These are phyloP conservation scores for Phytophthora tubulina DNA, from an alignment of 352 stramenopile genomes.

Conservation along the genomic window DNA sequence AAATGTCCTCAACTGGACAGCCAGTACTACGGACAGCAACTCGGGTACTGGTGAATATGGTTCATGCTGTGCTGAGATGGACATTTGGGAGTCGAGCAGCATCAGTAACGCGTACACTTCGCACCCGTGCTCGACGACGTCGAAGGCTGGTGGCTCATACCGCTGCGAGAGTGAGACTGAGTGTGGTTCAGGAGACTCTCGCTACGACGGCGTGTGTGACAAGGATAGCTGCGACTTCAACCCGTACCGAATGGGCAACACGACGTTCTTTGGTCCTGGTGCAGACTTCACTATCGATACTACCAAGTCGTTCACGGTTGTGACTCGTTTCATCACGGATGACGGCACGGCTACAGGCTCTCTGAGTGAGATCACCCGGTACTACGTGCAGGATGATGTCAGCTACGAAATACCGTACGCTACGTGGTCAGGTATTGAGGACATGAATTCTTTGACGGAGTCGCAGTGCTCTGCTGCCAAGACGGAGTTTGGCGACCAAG, in stretches of 20 bases:
- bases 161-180: slow-evolving; percentile 29
- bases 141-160: slow-evolving; percentile 35
- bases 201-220: slow-evolving; percentile 36
- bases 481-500: slow-evolving; percentile 49
- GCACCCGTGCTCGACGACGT: slow-evolving; percentile 47
- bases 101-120: slow-evolving; percentile 57
- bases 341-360: slow-evolving; percentile 28
- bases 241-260: slow-evolving; percentile 42
- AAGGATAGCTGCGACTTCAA: slow-evolving; percentile 44
- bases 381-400: slow-evolving; percentile 30
- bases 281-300: slow-evolving; percentile 33
- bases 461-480: slow-evolving; percentile 32
- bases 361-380: slow-evolving; percentile 29
- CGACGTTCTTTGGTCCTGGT: slow-evolving; percentile 39
- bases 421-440: slow-evolving; percentile 19
- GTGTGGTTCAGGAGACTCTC: slow-evolving; percentile 18
- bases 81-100: slow-evolving; percentile 68
- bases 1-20: slow-evolving; percentile 64
- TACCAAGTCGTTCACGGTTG: slow-evolving; percentile 34
- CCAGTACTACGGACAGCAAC: slow-evolving; percentile 43
- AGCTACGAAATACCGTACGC: slow-evolving; percentile 30
- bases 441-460: slow-evolving; percentile 40
- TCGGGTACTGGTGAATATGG: slow-evolving; percentile 56
- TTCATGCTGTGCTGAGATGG: slow-evolving; percentile 68
- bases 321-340: slow-evolving; percentile 42